Base-by-base conservation (phyloP, 345 rosid genomes). In the Moricandia arvensis region DNA sequence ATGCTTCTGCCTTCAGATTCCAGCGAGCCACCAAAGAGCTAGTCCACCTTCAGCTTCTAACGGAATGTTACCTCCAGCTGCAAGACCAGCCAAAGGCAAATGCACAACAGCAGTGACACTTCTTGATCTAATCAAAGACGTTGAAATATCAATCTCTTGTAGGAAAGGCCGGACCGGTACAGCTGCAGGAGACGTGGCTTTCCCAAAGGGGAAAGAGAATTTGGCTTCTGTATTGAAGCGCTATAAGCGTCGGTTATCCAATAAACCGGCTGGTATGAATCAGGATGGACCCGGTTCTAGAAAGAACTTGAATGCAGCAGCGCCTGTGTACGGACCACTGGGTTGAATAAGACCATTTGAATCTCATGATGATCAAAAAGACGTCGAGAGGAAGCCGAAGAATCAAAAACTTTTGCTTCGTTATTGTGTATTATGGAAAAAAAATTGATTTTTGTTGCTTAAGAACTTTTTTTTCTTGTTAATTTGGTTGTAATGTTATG, bases 131-230 rank as follows among this genome's bases (percentile, higher is more conserved):
- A 85, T 93, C 68, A 96, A 93, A 88, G 97, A 91, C 6, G 97
- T 93, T 41, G 98, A 96, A 85, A 82, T 68, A n/a, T 91, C 97
- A 45, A 88, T 93, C 81, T 93, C 97, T 33, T 59, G 85, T 54
- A 87, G 99, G n/a, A 96, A 86, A 80, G 99, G 99, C 69, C 85
- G 93, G 58, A 86, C 85, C 1, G 98, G 99, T 37, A 96, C 95
- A 69, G 91, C 96, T 51, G 98, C 99, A 10, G 99, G 99, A 5
- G 99, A 96, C 45, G 98, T 96, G 15, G 99, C 98, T 53, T 96
- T 89, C 66, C 98, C 96, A 0, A 91, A 85, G 72, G 99, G 99
- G 29, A 96, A 91, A 82, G 96, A 93, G 83, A 96, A 96, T 65
- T 75, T 96, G 76, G 91, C 95, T n/a, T 93, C 99, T 5, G 99